Conservation (phyloP, 208 protist genomes). For the Wallacemonas rigidus region DNA sequence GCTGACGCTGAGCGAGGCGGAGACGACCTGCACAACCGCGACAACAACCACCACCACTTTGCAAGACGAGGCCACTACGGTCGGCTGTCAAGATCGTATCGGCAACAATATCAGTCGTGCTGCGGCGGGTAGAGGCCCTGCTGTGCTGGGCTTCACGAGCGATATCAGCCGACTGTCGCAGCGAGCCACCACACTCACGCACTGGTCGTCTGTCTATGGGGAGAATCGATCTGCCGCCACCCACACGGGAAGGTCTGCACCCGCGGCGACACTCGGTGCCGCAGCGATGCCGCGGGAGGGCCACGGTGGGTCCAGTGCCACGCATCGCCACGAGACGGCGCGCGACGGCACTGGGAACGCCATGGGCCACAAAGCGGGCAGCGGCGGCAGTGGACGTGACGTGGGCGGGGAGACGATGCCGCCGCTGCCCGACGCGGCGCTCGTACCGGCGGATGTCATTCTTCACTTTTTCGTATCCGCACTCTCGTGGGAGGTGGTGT, state of each 20-base stretch:
- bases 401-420: background rate
- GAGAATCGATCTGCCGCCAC: no score
- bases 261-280: no score
- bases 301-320: background rate
- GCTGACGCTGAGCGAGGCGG: background rate
- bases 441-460: slow-evolving; percentile 11
- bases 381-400: background rate
- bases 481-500: slow-evolving; percentile 11
- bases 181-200: background rate
- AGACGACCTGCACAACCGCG: background rate
- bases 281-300: background rate
- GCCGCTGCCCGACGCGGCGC: background rate
- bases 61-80: background rate
- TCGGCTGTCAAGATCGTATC: no score
- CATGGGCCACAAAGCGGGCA: background rate
- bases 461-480: slow-evolving; percentile 13
- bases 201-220: no score
- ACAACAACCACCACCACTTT: background rate
- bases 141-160: slow-evolving; percentile 10
- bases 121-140: background rate
- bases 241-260: no score
- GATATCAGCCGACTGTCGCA: slow-evolving; percentile 1
- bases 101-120: background rate
- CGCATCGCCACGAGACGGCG: background rate
- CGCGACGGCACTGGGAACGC: background rate